A percentile compares a stretch with the other conserved stretches of the same genome.
These are phyloP conservation scores for Pythium rhizo-oryzae DNA, from an alignment of 352 stramenopile species.

Conservation along the genomic window DNA sequence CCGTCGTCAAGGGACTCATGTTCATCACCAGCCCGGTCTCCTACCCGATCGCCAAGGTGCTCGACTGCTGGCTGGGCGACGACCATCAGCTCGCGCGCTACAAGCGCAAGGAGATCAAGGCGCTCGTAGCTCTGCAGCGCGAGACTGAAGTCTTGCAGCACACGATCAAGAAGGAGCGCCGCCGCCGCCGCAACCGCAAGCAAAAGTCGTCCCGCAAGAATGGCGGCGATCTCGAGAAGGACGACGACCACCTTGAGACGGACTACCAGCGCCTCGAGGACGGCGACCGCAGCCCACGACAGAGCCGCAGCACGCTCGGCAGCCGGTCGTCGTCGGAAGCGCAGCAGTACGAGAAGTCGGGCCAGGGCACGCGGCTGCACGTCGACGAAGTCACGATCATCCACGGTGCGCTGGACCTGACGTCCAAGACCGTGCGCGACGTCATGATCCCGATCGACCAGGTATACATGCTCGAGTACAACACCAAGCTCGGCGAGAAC, in stretches of 20 bases:
- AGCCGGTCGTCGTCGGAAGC: constrained; percentile 1
- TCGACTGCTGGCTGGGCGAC: constrained; percentile 89
- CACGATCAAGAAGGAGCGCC: constrained; percentile 30
- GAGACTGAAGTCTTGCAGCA: constrained; percentile 51
- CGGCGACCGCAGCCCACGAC: background rate
- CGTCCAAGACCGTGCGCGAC: constrained; percentile 81
- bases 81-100: constrained; percentile 80
- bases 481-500: constrained; percentile 74
- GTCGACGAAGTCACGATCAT: constrained; percentile 86
- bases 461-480: constrained; percentile 88
- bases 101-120: constrained; percentile 90
- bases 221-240: background rate
- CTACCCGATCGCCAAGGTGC: constrained; percentile 89
- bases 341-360: constrained; percentile 28
- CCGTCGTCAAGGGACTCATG: constrained; percentile 90
- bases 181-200: constrained; percentile 14
- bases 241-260: constrained; percentile 4
- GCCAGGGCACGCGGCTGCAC: constrained; percentile 51
- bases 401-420: constrained; percentile 89
- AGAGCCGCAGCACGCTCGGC: background rate
- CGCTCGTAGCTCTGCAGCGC: constrained; percentile 80
- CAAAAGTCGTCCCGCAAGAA: constrained; percentile 7
- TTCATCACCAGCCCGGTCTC: constrained; percentile 86
- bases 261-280: constrained; percentile 12
- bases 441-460: constrained; percentile 89